Evolutionary conservation across 495 filamentous ascomycete genomes (phyloP).

Genomic region (Podospora sp.): DNA sequence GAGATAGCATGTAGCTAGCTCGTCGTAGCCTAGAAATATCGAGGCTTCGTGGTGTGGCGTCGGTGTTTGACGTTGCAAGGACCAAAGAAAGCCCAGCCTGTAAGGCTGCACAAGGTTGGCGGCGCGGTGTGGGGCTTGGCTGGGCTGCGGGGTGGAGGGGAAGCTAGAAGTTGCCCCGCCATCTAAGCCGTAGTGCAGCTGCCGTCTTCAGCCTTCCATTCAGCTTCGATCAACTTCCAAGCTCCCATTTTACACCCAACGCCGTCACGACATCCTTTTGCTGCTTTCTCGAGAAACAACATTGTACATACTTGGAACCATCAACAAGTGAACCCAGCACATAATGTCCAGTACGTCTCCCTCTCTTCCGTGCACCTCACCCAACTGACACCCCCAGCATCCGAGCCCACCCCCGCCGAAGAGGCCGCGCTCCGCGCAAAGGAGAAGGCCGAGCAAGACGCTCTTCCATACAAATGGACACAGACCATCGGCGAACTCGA

Average conservation of each 20-base stretch:
- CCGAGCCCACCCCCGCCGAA: constrained; percentile 58
- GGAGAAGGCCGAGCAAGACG: constrained; percentile 85
- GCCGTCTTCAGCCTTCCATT: constrained; percentile 9
- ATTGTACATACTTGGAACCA: not conserved
- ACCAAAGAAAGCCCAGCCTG: not conserved
- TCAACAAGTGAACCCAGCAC: not conserved
- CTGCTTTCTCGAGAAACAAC: not conserved
- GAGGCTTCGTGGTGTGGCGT: not conserved
- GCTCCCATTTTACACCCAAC: not conserved
- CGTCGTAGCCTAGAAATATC: too few species aligned
- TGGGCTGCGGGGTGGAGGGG: constrained; percentile 12
- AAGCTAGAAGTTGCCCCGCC: constrained; percentile 22
- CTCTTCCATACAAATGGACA: constrained; percentile 95
- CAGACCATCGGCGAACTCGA: constrained; percentile 95
- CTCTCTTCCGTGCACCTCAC: not conserved
- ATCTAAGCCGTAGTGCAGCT: constrained; percentile 2
- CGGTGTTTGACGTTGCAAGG: not conserved
- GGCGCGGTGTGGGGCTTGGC: constrained; percentile 15
- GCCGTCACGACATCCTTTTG: not conserved
- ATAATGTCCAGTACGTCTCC: not conserved
- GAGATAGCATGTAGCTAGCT: too few species aligned
- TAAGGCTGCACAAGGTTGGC: constrained; percentile 6
- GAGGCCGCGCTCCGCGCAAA: constrained; percentile 73
- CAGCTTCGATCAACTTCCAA: constrained; percentile 29
- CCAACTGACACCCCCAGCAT: constrained; percentile 27